phyloP scores from a whole-genome alignment of 2,329 filamentous ascomycete species.

The Neofusicoccum kwambonambiense region DNA sequence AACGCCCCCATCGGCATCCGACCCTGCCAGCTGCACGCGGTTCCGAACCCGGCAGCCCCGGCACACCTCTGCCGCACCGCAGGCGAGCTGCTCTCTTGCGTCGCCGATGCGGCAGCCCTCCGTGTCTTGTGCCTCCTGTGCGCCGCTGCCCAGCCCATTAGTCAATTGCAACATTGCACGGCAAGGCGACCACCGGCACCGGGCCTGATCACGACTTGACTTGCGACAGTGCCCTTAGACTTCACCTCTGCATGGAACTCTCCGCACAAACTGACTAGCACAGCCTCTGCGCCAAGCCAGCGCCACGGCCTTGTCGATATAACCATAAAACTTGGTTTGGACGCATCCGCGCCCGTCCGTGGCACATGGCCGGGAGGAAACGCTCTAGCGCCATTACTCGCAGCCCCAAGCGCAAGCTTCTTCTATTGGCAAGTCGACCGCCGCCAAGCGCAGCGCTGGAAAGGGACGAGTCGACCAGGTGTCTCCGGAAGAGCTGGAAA shows the following conservation, averaged over 20 bases:
- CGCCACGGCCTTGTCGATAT: constrained; percentile 8
- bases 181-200: constrained; percentile 2
- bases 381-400: constrained; percentile 11
- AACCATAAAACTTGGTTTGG: constrained; percentile 13
- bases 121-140: not conserved
- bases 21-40: not conserved
- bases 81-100: not conserved
- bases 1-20: not conserved
- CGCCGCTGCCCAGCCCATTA: not conserved
- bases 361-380: not conserved
- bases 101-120: not conserved
- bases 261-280: not conserved
- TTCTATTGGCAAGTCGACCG: not conserved
- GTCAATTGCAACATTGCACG: constrained; percentile 2
- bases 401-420: not conserved
- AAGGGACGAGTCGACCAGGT: not conserved
- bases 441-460: not conserved
- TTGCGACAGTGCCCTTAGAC: not conserved
- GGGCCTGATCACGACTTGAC: not conserved
- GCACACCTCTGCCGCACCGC: not conserved
- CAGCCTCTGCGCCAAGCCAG: not conserved
- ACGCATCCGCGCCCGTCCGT: constrained; percentile 1
- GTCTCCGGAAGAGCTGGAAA: not conserved
- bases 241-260: not conserved
- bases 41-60: not conserved